These are phyloP conservation scores for Fragilaria crotonensis DNA, from an alignment of 108 stramenopile species.

Conservation along the genomic window DNA sequence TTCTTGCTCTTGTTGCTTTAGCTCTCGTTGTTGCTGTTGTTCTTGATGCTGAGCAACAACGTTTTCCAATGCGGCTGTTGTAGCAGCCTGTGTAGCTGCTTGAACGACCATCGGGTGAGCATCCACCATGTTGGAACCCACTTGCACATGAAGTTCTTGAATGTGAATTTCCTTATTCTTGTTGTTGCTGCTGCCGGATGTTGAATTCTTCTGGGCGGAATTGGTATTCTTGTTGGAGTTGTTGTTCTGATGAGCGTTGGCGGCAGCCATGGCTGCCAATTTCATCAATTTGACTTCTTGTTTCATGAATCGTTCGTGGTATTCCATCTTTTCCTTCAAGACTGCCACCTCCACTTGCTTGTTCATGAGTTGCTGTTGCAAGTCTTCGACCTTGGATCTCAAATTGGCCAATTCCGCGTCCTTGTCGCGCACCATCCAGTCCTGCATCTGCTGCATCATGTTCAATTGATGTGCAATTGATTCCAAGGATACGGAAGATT, in stretches of 20 bases:
- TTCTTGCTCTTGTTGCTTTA: neutral
- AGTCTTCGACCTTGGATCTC: conserved; percentile 4
- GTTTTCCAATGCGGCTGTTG: neutral
- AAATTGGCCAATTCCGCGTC: conserved; percentile 16
- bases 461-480: conserved; percentile 19
- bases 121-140: neutral
- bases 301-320: conserved; percentile 19
- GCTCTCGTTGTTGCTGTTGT: neutral
- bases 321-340: conserved; percentile 15
- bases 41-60: neutral
- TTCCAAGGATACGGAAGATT: no score
- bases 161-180: conserved; percentile 9
- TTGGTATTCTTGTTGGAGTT: conserved; percentile 1
- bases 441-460: conserved; percentile 27
- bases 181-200: neutral
- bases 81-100: neutral
- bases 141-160: conserved; percentile 1
- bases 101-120: neutral
- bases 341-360: conserved; percentile 18
- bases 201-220: neutral
- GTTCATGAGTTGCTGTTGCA: conserved; percentile 3
- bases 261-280: neutral
- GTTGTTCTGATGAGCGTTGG: no score
- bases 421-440: conserved; percentile 28
- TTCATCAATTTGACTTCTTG: conserved; percentile 25